A percentile compares a stretch with the other conserved stretches of the same genome.
phyloP scores from a whole-genome alignment of 1,284 basidiomycete species.

The Ustilago loliicola region DNA sequence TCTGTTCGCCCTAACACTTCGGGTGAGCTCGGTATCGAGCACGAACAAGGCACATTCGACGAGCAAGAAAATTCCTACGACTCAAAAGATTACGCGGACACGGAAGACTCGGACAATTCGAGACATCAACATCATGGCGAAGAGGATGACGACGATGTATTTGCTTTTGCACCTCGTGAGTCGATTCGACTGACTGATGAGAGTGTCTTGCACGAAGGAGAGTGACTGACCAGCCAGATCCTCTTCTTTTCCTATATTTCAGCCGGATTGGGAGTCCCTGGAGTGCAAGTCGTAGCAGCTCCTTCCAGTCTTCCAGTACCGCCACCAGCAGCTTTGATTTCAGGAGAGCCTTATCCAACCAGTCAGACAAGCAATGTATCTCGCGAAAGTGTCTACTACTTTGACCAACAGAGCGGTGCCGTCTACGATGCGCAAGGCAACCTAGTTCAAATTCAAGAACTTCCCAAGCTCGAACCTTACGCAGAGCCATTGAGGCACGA shows the following conservation, averaged over 20 bases:
- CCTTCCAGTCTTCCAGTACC: slow-evolving; percentile 3
- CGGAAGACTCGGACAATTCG: slow-evolving; percentile 4
- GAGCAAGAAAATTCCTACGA: background rate
- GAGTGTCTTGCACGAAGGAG: too few species aligned
- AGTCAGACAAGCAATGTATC: background rate
- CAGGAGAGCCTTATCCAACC: background rate
- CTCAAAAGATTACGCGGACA: background rate
- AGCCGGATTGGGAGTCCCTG: slow-evolving; percentile 18
- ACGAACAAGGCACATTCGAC: background rate
- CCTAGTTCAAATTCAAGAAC: slow-evolving; percentile 16
- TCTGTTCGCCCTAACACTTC: slow-evolving; percentile 20
- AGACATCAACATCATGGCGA: slow-evolving; percentile 16
- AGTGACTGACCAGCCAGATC: background rate
- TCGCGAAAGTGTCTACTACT: slow-evolving; percentile 33
- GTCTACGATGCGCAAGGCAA: slow-evolving; percentile 32
- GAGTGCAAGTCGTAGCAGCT: slow-evolving; percentile 22
- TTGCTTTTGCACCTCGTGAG: slow-evolving; percentile 46
- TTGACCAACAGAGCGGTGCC: slow-evolving; percentile 33
- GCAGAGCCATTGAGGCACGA: background rate
- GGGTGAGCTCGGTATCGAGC: background rate
- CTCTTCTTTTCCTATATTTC: background rate
- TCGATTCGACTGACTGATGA: background rate
- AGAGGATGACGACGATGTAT: slow-evolving; percentile 44
- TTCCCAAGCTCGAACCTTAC: too few species aligned
- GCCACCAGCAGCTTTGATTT: slow-evolving; percentile 5